Base-by-base conservation (phyloP, 148 eudicot species). In the Nyssa sinensis region DNA sequence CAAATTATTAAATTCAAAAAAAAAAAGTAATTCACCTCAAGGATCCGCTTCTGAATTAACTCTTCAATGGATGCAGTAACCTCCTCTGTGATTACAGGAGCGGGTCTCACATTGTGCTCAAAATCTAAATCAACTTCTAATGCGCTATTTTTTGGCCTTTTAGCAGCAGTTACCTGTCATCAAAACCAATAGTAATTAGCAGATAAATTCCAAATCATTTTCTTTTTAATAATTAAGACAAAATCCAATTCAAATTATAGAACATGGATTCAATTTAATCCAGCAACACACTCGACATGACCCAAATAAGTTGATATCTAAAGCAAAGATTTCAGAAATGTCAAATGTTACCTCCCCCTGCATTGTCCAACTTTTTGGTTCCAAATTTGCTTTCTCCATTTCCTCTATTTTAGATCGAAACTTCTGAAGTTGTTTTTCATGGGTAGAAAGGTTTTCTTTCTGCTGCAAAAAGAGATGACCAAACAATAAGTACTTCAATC, bases 81-180 rank as follows among this genome's bases (percentile, higher is more conserved):
- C 81, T 95, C 99, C 75, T 92, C 99, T 14, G 99, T 95, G 73
- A 90, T 89, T 32, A 89, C 94, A 14, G 97, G 99, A 75, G 99
- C 88, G 34, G 99, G 99, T 77, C 94, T 90, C 60, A 83, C 84
- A 77, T 95, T 95, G 81, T 90, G 99, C 80, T 90, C 97, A 78
- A 90, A 95, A 84, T 95, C 97, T 28, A 95, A 83, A 79, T 92
- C 94, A 74, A 88, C 97, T 84, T 92, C 94, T 80, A 95, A 80
- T 28, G 98, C 98, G 89, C 98, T 95, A 70, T 95, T 89, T 79
- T 84, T 87, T 28, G 98, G 97, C 81, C 98, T 92, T 84, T 88
- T 90, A 44, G 94, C 81, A 64, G 98, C 98, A 62, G 87, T 85
- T 24, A 95, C 91, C 98, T 95, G 76, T 44, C 68, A 64, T 67